These are phyloP conservation scores for Hyphopichia burtonii DNA, from an alignment of 1,139 yeast species.

Conservation along the genomic window DNA sequence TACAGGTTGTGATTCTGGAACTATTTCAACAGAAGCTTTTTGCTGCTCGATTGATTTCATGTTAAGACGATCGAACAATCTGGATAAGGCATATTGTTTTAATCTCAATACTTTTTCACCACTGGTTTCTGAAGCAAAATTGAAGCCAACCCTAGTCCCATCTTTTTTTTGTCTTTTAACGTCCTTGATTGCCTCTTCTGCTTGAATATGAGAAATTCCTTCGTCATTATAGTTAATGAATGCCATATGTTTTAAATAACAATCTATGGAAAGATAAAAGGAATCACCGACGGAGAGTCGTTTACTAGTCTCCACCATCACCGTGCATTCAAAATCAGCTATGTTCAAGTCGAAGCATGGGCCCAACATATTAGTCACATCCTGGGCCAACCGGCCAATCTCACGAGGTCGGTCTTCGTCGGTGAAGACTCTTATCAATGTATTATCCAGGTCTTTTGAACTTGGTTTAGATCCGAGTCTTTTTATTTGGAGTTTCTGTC, in stretches of 20 bases:
- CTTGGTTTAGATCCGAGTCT: slow-evolving; percentile 30
- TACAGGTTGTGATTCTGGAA: background rate
- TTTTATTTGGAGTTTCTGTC: slow-evolving; percentile 45
- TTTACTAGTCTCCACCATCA: slow-evolving; percentile 57
- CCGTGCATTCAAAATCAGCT: slow-evolving; percentile 55
- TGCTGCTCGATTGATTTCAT: slow-evolving; percentile 1
- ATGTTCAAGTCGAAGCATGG: slow-evolving; percentile 62
- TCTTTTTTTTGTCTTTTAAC: slow-evolving; percentile 13
- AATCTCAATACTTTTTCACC: slow-evolving; percentile 53
- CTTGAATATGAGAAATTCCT: slow-evolving; percentile 2
- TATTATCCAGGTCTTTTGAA: slow-evolving; percentile 20
- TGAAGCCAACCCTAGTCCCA: slow-evolving; percentile 14
- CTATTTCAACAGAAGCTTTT: background rate
- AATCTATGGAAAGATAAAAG: slow-evolving; percentile 61
- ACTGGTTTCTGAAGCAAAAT: slow-evolving; percentile 47
- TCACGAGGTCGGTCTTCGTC: slow-evolving; percentile 44
- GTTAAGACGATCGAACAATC: slow-evolving; percentile 51
- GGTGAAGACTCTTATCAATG: slow-evolving; percentile 35
- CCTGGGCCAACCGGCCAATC: slow-evolving; percentile 76
- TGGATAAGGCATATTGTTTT: slow-evolving; percentile 57
- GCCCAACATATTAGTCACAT: slow-evolving; percentile 63
- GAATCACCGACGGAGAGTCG: slow-evolving; percentile 72
- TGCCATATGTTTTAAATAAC: slow-evolving; percentile 53
- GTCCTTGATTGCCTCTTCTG: slow-evolving; percentile 1
- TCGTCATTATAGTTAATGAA: slow-evolving; percentile 26